A percentile compares a stretch with the other conserved stretches of the same genome.
phyloP scores from a whole-genome alignment of 345 rosid species.

The Stellera chamaejasme region DNA sequence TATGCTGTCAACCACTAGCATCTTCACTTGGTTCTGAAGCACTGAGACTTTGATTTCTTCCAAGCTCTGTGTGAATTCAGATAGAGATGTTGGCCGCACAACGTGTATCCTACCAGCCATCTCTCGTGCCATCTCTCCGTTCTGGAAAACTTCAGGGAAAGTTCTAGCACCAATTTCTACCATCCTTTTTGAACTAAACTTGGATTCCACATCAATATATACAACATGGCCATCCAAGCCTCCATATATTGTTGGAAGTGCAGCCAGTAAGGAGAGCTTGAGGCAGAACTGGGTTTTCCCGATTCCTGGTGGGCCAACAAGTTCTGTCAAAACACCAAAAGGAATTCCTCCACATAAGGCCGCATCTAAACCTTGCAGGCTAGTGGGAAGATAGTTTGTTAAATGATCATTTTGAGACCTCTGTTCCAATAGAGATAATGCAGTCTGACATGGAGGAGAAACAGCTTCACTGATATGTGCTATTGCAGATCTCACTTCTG shows the following conservation, averaged over 20 bases:
- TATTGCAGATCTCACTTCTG: slow-evolving; percentile 45
- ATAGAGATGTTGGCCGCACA: slow-evolving; percentile 57
- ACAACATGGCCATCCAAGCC: slow-evolving; percentile 74
- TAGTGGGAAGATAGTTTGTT: slow-evolving; percentile 66
- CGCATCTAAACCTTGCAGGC: slow-evolving; percentile 61
- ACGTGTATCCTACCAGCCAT: slow-evolving; percentile 90
- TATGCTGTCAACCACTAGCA: slow-evolving; percentile 86
- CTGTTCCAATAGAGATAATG: slow-evolving; percentile 41
- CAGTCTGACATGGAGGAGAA: slow-evolving; percentile 63
- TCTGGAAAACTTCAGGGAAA: slow-evolving; percentile 71
- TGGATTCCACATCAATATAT: slow-evolving; percentile 73
- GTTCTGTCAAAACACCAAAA: slow-evolving; percentile 73
- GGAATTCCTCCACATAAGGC: slow-evolving; percentile 79
- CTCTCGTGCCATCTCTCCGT: slow-evolving; percentile 73
- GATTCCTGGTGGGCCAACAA: slow-evolving; percentile 82
- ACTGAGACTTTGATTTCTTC: slow-evolving; percentile 69
- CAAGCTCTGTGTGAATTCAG: slow-evolving; percentile 72
- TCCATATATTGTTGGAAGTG: slow-evolving; percentile 58
- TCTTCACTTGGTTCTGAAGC: slow-evolving; percentile 64
- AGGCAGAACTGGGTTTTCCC: slow-evolving; percentile 55
- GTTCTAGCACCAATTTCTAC: slow-evolving; percentile 75
- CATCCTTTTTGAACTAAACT: slow-evolving; percentile 77
- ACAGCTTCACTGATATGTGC: slow-evolving; percentile 44
- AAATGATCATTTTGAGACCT: slow-evolving; percentile 33
- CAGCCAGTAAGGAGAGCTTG: slow-evolving; percentile 66